Evolutionary conservation across 768 basidiomycete genomes (phyloP).

Genomic region (Mrakia frigida): DNA sequence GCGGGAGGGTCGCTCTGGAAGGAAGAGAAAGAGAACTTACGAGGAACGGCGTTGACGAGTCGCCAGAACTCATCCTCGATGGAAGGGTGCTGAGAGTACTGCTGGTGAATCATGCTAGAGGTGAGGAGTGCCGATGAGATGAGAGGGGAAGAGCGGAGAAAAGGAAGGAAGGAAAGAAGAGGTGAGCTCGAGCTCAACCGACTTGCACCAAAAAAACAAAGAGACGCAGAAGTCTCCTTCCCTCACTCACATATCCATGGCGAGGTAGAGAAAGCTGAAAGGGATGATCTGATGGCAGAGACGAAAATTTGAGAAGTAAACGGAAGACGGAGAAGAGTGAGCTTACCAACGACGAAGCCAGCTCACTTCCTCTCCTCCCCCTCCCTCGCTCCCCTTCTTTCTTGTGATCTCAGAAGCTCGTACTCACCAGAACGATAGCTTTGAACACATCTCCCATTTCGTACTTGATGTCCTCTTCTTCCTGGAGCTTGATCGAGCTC

Average conservation of each 20-base stretch:
- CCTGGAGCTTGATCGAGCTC: not conserved
- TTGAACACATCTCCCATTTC: constrained; percentile 25
- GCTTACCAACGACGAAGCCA: not conserved
- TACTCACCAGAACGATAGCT: constrained; percentile 15
- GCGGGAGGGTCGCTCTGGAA: not conserved
- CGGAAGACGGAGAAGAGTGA: not conserved
- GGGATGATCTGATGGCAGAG: constrained; percentile 25
- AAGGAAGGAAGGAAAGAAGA: not conserved
- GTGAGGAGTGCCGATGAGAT: not conserved
- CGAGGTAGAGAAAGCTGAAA: constrained; percentile 27
- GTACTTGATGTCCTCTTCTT: not conserved
- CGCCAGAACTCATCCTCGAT: constrained; percentile 26
- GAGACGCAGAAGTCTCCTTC: too few species aligned
- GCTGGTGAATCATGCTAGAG: constrained; percentile 30
- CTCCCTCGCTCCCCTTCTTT: too few species aligned
- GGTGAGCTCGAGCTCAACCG: not conserved
- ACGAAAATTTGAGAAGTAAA: not conserved
- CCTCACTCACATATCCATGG: constrained; percentile 31
- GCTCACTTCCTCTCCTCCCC: not conserved
- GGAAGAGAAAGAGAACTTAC: not conserved
- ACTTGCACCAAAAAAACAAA: not conserved
- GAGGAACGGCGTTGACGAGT: constrained; percentile 24
- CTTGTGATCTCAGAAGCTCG: not conserved
- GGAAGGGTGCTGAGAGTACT: constrained; percentile 28
- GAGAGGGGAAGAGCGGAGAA: not conserved